Evolutionary conservation across 2,329 filamentous ascomycete species (phyloP).

Genomic region (Diplocarpon rosae): DNA sequence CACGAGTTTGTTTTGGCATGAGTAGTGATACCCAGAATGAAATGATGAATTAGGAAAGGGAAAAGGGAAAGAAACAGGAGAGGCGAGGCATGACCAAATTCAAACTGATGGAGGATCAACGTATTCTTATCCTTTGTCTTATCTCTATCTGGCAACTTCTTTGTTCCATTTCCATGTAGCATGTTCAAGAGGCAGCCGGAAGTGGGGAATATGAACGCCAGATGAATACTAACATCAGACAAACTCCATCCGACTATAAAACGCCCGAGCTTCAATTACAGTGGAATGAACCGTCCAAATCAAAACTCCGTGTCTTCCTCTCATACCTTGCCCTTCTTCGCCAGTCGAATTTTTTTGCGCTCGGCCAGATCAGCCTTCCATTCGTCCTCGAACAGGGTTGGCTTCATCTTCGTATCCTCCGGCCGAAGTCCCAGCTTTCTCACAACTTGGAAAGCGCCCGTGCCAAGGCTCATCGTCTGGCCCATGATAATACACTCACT

Average conservation of each 20-base stretch:
- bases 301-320: not conserved
- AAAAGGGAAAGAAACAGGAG: no score
- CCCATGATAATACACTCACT: constrained; percentile 98
- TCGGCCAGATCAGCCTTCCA: constrained; percentile 35
- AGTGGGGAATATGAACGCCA: constrained; percentile 1
- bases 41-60: no score
- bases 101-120: not conserved
- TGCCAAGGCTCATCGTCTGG: constrained; percentile 84
- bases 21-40: not conserved
- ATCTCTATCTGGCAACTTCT: not conserved
- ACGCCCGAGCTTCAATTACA: not conserved
- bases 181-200: not conserved
- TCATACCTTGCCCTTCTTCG: not conserved
- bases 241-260: constrained; percentile 11
- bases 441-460: constrained; percentile 84
- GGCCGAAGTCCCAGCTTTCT: constrained; percentile 59
- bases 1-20: constrained; percentile 34
- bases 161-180: not conserved
- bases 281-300: not conserved
- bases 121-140: not conserved
- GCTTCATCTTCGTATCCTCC: constrained; percentile 37
- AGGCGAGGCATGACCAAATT: no score
- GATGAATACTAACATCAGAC: not conserved
- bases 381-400: constrained; percentile 60
- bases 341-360: constrained; percentile 17